These are phyloP conservation scores for Paramyrothecium sp. DNA, from an alignment of 2,329 filamentous ascomycete genomes.

Conservation along the genomic window DNA sequence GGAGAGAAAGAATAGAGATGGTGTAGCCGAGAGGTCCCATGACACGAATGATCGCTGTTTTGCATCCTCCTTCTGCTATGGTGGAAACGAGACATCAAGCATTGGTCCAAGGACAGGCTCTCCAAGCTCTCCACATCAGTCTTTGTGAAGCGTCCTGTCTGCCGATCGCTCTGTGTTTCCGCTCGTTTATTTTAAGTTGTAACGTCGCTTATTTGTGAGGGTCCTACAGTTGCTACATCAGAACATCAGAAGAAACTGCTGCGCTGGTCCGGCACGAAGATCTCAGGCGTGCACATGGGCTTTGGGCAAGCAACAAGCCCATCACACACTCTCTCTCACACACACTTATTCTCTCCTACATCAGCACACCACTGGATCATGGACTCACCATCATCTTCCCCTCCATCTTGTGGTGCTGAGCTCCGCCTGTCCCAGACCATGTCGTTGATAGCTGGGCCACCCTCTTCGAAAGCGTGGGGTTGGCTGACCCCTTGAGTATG, in stretches of 20 bases:
- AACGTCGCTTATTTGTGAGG: neutral
- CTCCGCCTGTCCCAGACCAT: neutral
- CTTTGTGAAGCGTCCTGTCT: too few relatives aligned
- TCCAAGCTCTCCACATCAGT: too few relatives aligned
- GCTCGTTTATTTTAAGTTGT: neutral
- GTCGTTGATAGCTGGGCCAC: neutral
- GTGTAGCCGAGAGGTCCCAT: too few relatives aligned
- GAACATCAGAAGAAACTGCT: neutral
- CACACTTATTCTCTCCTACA: too few relatives aligned
- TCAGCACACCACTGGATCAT: neutral
- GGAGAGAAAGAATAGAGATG: too few relatives aligned
- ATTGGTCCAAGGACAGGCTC: too few relatives aligned
- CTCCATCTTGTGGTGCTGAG: neutral
- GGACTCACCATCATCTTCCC: neutral
- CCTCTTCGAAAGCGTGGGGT: neutral
- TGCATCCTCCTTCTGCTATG: too few relatives aligned
- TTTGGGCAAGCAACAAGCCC: neutral
- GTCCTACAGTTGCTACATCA: neutral
- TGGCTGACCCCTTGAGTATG: neutral
- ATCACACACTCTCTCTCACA: neutral
- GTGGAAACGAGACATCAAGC: too few relatives aligned
- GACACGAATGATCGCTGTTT: too few relatives aligned
- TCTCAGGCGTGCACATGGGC: neutral
- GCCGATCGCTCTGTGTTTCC: neutral
- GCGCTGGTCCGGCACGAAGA: neutral